Conservation (phyloP, 2,329 filamentous ascomycete species). For the Ascochyta fabae region DNA sequence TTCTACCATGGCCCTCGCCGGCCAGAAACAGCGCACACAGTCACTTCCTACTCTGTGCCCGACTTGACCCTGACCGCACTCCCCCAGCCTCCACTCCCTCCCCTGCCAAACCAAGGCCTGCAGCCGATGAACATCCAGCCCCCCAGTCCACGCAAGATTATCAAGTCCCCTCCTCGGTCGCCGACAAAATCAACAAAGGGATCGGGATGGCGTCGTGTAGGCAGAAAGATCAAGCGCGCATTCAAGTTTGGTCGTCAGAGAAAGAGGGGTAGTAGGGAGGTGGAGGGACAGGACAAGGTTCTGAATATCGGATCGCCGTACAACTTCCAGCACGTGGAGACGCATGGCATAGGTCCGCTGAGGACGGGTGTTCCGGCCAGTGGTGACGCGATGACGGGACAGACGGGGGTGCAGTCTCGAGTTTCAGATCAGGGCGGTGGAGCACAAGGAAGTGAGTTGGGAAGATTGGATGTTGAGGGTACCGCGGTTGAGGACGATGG, state of each 20-base stretch:
- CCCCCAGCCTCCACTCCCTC: not conserved
- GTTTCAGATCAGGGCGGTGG: not conserved
- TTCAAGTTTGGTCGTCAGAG: conserved; percentile 1
- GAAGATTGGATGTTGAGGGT: not conserved
- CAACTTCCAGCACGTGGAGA: not conserved
- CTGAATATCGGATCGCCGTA: not conserved
- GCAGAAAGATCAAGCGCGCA: conserved; percentile 2
- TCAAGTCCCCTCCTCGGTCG: not conserved
- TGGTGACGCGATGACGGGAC: not conserved
- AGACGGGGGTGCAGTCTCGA: not conserved
- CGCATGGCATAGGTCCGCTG: not conserved
- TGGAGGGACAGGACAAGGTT: not conserved
- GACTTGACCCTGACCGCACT: conserved; percentile 8
- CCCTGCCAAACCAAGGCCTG: not conserved
- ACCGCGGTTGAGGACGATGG: not conserved
- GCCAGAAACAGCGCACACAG: not conserved
- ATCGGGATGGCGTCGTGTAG: not conserved
- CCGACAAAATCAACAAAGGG: not conserved
- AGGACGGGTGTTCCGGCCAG: not conserved
- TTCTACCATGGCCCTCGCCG: not conserved
- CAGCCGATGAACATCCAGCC: not conserved
- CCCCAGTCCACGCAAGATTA: not conserved
- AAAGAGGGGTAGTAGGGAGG: not conserved
- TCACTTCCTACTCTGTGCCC: not conserved
- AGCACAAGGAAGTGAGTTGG: not conserved